These are phyloP conservation scores for Aspergillus sp. DNA, from an alignment of 2,329 filamentous ascomycete genomes.

Conservation along the genomic window DNA sequence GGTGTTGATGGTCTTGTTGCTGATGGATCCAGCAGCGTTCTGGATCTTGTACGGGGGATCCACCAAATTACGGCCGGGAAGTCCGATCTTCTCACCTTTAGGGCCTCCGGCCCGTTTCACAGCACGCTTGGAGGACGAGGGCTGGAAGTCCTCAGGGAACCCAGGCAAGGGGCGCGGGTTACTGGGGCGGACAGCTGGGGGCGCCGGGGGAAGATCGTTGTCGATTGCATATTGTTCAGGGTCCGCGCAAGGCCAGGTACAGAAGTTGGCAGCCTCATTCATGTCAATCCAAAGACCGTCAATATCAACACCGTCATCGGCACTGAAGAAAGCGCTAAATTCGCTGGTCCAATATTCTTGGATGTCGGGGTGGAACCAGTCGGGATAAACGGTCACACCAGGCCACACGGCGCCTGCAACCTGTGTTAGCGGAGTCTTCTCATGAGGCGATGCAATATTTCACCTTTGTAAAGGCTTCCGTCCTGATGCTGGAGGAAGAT, in stretches of 20 bases:
- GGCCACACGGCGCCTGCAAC: constrained; percentile 69
- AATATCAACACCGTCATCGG: constrained; percentile 65
- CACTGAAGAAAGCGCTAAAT: constrained; percentile 63
- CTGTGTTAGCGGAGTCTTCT: constrained; percentile 1
- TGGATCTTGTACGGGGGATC: constrained; percentile 64
- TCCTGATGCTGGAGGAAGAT: constrained; percentile 55
- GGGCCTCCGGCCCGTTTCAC: constrained; percentile 4
- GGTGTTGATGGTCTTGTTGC: constrained; percentile 62
- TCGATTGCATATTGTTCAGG: constrained; percentile 50
- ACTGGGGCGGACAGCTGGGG: constrained; percentile 61
- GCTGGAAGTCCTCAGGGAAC: constrained; percentile 67
- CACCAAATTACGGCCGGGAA: constrained; percentile 62
- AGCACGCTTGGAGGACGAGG: constrained; percentile 30
- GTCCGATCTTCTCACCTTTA: constrained; percentile 50
- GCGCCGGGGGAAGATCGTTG: constrained; percentile 52
- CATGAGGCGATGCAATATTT: neutral
- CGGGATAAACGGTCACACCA: constrained; percentile 68
- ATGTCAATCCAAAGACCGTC: constrained; percentile 78
- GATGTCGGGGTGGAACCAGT: constrained; percentile 70
- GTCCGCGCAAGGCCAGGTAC: constrained; percentile 55
- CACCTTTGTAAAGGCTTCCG: constrained; percentile 52
- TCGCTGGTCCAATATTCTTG: constrained; percentile 68
- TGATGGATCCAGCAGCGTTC: constrained; percentile 55
- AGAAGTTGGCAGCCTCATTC: constrained; percentile 57
- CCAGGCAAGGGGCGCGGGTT: constrained; percentile 63